Evolutionary conservation across 345 rosid genomes (phyloP), one percentile per base, ranked within the genome.

Genomic region (Passiflora organensis): DNA sequence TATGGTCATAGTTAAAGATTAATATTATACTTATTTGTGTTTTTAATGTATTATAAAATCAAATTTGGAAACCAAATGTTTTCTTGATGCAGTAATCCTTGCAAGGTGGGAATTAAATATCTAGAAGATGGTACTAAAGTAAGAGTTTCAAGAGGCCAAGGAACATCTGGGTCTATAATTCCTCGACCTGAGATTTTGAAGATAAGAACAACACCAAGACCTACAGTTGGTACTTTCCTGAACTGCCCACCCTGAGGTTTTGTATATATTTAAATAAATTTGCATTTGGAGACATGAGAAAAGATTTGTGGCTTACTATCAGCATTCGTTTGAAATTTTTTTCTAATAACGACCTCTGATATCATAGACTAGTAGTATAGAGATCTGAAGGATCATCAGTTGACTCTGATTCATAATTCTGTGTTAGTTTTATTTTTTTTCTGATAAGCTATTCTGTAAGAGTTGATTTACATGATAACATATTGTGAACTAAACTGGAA

Each of bases 81-180:
- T 43, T 48, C 50, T 16, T 41, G n/a, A 11, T 72, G 63, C 80
- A 87, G 99, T 80, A 83, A 59, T 49, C 99, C 96, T 22, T 83
- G 91, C 63, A 94, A 94, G 73, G 82, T 94, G 46, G 97, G 97
- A 55, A 51, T 55, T 18, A 83, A 59, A 70, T 94, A 87, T 61
- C 76, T 94, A 41, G 99, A 87, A 73, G 97, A 94, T 71, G 99
- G 99, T 59, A 89, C 96, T 16, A 94, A 94, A 74, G 97, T 94
- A 34, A 83, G 97, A 83, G 85, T 87, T 34, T 76, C 97, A 5
- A 85, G 95, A 80, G 99, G 97, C 43, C 61, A 49, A 60, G 91
- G 90, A 56, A 73, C 99, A 60, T 89, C 97, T 49, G 87, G 86
- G 45, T 77, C 96, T 28, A 85, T 89, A 56, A 82, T 94, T 69